Evolutionary conservation across 106 monocot genomes (phyloP), one percentile per base, ranked within the genome.

Genomic region (Gastrodia elata): DNA sequence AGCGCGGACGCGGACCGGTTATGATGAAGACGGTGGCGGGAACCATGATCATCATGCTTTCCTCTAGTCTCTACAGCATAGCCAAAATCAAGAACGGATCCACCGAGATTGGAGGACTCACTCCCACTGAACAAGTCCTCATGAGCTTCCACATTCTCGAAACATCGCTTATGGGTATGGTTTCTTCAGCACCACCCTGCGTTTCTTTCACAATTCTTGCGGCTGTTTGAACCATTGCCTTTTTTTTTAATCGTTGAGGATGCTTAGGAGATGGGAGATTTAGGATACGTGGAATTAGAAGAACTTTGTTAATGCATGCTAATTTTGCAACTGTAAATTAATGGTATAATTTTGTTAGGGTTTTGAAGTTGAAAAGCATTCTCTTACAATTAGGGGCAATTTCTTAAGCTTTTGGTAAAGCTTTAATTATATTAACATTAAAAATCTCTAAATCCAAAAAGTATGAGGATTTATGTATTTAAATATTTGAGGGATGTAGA

Each of bases 51-150:
- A 25, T 87, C 25, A 82, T 87, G 24, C 70, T 90, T 1, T 68
- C 77, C 20, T 87, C 90, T 37, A 84, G 87, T 65, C 14, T 75
- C 76, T 90, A 84, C 80, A 87, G 90, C 82, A 84, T 90, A 65
- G 24, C 25, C 70, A 84, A 85, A 83, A 90, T 97, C 86, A 78
- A 80, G 15, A 32, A 20, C 73, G 74, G 86, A 25, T 80, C 82
- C 38, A 41, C 56, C 24, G 84, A 86, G 38, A n/a, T 42, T 37
- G 90, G 88, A 2, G 67, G 52, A 18, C 80, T 90, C 42, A 83
- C 79, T n/a, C 84, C 93, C 58, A 97, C 88, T 11, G 92, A 97
- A 68, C 90, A 97, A 84, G 90, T 97, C 30, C 83, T 97, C 52
- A 85, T 84, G 76, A 93, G 82, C 76, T 79, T 84, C 6, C 86